Evolutionary conservation across 83 land plant species (phyloP).

Genomic region (Diphasiastrum complanatum): DNA sequence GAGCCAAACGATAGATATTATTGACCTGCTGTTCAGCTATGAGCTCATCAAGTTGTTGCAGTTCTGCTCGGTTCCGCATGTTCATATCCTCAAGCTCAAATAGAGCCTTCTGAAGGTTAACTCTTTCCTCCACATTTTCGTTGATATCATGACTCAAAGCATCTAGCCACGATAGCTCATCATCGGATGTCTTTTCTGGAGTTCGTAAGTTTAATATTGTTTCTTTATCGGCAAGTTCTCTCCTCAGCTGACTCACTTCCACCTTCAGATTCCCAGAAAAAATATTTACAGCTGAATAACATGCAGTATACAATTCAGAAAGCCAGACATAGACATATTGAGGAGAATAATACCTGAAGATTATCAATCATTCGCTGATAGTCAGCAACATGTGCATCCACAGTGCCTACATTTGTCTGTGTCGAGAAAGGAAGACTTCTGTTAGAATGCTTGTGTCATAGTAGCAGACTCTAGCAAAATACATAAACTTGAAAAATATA

Average conservation of each 20-base stretch:
- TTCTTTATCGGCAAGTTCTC: slow-evolving; percentile 15
- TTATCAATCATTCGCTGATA: slow-evolving; percentile 10
- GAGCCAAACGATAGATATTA: no score
- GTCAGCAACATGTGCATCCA: slow-evolving; percentile 14
- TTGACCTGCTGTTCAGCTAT: slow-evolving; percentile 7
- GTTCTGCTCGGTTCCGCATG: slow-evolving; percentile 5
- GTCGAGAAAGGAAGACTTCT: background rate
- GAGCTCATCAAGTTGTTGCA: slow-evolving; percentile 16
- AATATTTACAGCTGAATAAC: background rate
- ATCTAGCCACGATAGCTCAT: slow-evolving; percentile 9
- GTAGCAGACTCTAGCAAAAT: background rate
- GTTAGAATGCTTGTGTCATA: no score
- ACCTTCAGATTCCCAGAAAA: background rate
- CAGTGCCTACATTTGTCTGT: slow-evolving; percentile 15
- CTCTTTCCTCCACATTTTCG: slow-evolving; percentile 6
- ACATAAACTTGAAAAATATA: background rate
- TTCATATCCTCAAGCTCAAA: slow-evolving; percentile 18
- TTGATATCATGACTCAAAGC: slow-evolving; percentile 13
- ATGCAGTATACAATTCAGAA: no score
- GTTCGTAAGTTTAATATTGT: slow-evolving; percentile 1
- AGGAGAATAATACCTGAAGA: background rate
- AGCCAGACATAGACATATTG: background rate
- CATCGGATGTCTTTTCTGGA: slow-evolving; percentile 16
- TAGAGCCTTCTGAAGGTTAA: slow-evolving; percentile 9
- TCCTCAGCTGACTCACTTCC: slow-evolving; percentile 11